Base-by-base conservation (phyloP, 1,284 basidiomycete genomes). In the Stygiomarasmius scandens region DNA sequence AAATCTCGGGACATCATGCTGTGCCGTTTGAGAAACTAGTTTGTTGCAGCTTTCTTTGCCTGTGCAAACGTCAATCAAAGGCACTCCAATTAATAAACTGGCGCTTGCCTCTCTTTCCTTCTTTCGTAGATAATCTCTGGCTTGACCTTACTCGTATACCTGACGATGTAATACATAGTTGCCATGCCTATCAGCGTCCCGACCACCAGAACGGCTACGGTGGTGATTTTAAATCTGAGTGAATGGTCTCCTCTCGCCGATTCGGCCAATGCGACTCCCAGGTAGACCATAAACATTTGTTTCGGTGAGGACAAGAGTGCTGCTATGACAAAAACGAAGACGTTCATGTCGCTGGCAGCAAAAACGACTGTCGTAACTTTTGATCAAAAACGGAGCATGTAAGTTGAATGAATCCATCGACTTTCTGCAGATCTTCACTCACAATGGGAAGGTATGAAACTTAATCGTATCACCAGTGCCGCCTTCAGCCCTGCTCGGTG, bases 151-250 rank as follows among this genome's bases (percentile, higher is more conserved):
- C 87, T 84, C 85, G 96, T 93, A 71, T 86, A 71, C 54, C 71
- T 75, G 65, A 84, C 85, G 66, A 96, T 90, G 70, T 90, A 96
- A 86, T 90, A 94, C 73, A 92, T 89, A 0, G 93, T 90, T 41
- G 76, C 70, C 47, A 92, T 9, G 16, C 14, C 38, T 8, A 41
- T 41, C 16, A 41, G 16, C 14, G n/a, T 16, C 0, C 89, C 91
- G 34, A 87, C 55, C 2, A 66, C 83, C 27, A 92, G 72, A 2
- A 92, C 87, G 19, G 77, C 69, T 58, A 86, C 81, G 57, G 84
- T 87, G 63, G 91, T 83, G 59, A 88, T 81, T 58, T 74, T 84
- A 63, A 82, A 82, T 58, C 77, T 77, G 2, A 64, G 75, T 58
- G 75, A 72, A 52, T 73, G 63, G 0, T 76, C 64, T 23, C 85